Percentiles rank a stretch among this genome's conserved stretches.
These are phyloP conservation scores for Alectoria sarmentosa DNA, from an alignment of 495 filamentous ascomycete species.

Conservation along the genomic window DNA sequence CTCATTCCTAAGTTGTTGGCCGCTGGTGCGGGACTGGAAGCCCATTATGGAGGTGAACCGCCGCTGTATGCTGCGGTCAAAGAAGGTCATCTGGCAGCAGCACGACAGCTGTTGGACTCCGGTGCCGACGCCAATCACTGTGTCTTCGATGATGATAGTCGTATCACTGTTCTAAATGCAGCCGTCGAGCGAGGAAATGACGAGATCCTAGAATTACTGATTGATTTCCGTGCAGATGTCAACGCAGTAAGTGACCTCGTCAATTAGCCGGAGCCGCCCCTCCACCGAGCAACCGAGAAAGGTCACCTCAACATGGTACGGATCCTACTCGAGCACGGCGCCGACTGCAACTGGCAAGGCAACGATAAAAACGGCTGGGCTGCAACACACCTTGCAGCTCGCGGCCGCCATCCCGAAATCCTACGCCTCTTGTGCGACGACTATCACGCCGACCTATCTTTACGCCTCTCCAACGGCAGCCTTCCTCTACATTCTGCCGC, in stretches of 20 bases:
- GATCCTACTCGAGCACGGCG: not conserved
- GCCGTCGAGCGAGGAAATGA: not conserved
- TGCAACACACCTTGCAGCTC: constrained; percentile 8
- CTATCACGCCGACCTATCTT: not conserved
- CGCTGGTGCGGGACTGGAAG: not conserved
- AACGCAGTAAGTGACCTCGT: not conserved
- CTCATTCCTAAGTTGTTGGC: not conserved
- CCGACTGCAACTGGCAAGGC: not conserved
- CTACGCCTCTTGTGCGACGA: constrained; percentile 2
- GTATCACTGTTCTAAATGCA: not conserved
- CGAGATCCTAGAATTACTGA: not conserved
- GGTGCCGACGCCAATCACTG: not conserved
- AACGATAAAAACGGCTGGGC: not conserved
- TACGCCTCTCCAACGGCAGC: constrained; percentile 7
- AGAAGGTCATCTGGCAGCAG: not conserved
- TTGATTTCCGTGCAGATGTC: not conserved
- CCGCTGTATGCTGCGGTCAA: not conserved
- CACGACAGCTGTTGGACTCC: not conserved
- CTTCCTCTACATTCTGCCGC: constrained; percentile 5
- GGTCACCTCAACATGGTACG: not conserved
- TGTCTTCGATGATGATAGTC: not conserved
- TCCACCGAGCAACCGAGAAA: not conserved
- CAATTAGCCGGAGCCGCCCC: not conserved
- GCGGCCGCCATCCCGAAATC: constrained; percentile 4
- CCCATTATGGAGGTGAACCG: not conserved